Evolutionary conservation across 192 early-diverging fungal genomes (phyloP).

Genomic region (Oehlia diaphana): DNA sequence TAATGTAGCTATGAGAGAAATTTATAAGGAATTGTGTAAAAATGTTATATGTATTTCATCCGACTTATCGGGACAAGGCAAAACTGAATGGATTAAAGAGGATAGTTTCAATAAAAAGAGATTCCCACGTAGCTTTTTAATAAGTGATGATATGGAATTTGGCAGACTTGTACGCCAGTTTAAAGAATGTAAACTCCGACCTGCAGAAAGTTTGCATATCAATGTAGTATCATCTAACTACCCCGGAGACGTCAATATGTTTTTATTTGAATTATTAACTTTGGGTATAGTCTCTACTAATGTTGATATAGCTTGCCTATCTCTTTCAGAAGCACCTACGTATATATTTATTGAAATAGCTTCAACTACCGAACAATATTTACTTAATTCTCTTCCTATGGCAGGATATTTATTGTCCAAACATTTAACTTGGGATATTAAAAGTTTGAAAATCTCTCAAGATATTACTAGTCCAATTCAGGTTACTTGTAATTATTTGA

Average conservation of each 20-base stretch:
- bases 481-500: conserved; percentile 21
- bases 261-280: background rate
- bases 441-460: conserved; percentile 16
- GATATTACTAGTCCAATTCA: conserved; percentile 27
- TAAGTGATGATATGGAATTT: no score
- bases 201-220: background rate
- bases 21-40: background rate
- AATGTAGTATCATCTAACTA: background rate
- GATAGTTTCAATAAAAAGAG: background rate
- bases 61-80: no score
- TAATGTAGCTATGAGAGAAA: background rate
- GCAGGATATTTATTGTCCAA: background rate
- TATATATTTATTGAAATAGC: conserved; percentile 26
- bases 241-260: conserved; percentile 4
- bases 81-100: conserved; percentile 13
- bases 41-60: no score
- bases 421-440: conserved; percentile 25
- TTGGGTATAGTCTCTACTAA: background rate
- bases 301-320: background rate
- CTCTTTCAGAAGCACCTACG: background rate
- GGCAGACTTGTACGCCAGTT: no score
- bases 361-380: conserved; percentile 21
- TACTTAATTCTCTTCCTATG: conserved; percentile 22
- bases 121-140: no score
- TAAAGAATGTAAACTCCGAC: conserved; percentile 1